These are phyloP conservation scores for Hericium rajendrae DNA, from an alignment of 768 basidiomycete species.

Conservation along the genomic window DNA sequence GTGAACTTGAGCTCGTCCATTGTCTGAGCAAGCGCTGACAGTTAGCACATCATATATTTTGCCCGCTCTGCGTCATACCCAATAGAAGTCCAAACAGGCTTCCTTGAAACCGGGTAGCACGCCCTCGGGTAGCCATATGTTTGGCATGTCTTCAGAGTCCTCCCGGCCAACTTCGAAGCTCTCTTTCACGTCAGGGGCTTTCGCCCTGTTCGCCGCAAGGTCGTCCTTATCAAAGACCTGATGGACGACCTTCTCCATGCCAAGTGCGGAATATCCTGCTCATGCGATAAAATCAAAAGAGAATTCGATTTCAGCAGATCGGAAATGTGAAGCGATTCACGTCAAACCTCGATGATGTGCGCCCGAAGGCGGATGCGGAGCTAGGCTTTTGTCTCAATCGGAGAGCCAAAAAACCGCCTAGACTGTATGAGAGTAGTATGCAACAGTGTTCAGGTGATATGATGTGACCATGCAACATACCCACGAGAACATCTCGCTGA, in stretches of 20 bases:
- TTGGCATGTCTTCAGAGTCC: constrained; percentile 34
- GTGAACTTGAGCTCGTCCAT: constrained; percentile 24
- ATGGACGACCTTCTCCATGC: constrained; percentile 22
- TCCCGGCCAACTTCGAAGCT: constrained; percentile 48
- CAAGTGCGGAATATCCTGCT: constrained; percentile 24
- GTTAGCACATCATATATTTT: too few relatives aligned
- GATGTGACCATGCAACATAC: constrained; percentile 5
- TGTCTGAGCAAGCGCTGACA: background rate
- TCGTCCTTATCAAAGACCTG: constrained; percentile 25
- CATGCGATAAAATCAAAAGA: background rate
- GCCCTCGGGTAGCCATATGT: constrained; percentile 48
- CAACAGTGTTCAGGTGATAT: background rate
- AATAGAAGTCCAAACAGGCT: constrained; percentile 41
- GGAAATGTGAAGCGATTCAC: background rate
- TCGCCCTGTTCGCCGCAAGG: constrained; percentile 19
- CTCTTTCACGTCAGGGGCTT: constrained; percentile 37
- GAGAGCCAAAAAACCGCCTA: constrained; percentile 22
- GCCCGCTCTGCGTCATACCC: constrained; percentile 11
- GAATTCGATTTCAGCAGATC: background rate
- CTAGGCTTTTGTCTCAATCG: constrained; percentile 23
- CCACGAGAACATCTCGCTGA: constrained; percentile 24
- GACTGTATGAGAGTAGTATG: constrained; percentile 16
- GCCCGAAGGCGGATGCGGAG: constrained; percentile 27
- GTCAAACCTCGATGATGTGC: constrained; percentile 23
- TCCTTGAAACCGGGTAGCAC: constrained; percentile 45